Evolutionary conservation across 1,284 basidiomycete genomes (phyloP), one percentile per base, ranked within the genome.

Genomic region (Pterulicium gracile): DNA sequence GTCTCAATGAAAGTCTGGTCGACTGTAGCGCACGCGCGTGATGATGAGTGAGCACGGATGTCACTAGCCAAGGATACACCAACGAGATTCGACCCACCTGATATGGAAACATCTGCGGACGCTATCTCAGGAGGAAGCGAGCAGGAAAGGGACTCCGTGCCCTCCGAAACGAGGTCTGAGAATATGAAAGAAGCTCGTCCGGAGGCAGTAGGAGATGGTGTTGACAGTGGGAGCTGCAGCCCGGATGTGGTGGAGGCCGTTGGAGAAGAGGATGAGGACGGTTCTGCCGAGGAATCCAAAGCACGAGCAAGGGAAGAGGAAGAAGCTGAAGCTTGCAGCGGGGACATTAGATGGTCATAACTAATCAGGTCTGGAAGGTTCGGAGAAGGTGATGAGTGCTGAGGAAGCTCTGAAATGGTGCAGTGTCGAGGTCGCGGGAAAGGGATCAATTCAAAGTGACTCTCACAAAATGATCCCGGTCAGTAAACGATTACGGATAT

Each of bases 1-100:
- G 82, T 88, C 57, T 89, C 86, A 23, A 88, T 75, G 57, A 81
- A 89, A 44, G 69, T 81, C 49, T 77, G 77, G 57, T 88, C 82
- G 49, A 72, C 83, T 84, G 54, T 4, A 39, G 36, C 19, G 7
- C n/a, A 39, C 7, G 15, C 5, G 36, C 7, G 15, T 17, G 36
- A 39, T 17, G 36, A 39, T 39, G 36, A 39, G 36, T 7, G 7
- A n/a, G n/a, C 19, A 13, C 5, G 36, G 36, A 39, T 5, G 19
- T 10, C 7, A 39, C 7, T 15, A 39, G 15, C n/a, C n/a, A 13
- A 39, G 36, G 19, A 18, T 5, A 17, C 36, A 39, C 5, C 19
- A 17, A 7, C 15, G 36, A 13, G n/a, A 7, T n/a, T n/a, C 10
- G n/a, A 32, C 27, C 7, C 15, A 39, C 36, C 36, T 39, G 36